Percentiles rank a stretch among this genome's conserved stretches.
phyloP scores from a whole-genome alignment of 352 stramenopile genomes.

The Pilasporangium apinafurcum region DNA sequence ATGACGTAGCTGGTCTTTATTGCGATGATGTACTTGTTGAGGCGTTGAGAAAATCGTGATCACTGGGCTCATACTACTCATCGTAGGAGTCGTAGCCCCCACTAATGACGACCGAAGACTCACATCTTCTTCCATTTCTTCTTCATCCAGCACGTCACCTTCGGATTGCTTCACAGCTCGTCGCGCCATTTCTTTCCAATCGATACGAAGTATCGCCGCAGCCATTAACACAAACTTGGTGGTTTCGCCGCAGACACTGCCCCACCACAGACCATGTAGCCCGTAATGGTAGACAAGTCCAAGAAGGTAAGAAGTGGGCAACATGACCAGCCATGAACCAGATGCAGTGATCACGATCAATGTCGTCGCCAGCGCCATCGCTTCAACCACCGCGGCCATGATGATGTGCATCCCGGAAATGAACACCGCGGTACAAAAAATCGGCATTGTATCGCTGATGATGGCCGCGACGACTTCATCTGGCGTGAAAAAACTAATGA shows the following conservation, averaged over 20 bases:
- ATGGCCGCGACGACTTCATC: constrained; percentile 37
- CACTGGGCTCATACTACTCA: constrained; percentile 47
- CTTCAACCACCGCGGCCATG: constrained; percentile 67
- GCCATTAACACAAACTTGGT: constrained; percentile 71
- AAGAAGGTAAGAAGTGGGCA: constrained; percentile 52
- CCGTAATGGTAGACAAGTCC: constrained; percentile 43
- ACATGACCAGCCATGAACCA: constrained; percentile 67
- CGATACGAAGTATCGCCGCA: constrained; percentile 42
- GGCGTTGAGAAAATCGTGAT: constrained; percentile 54
- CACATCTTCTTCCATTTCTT: constrained; percentile 64
- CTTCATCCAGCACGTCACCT: constrained; percentile 31
- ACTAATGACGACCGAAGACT: constrained; percentile 49
- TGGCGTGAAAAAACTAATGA: constrained; percentile 64
- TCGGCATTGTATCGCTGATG: constrained; percentile 49
- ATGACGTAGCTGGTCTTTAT: constrained; percentile 3
- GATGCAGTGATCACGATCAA: constrained; percentile 63
- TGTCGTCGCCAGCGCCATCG: constrained; percentile 69
- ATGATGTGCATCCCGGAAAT: constrained; percentile 76
- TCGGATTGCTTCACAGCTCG: constrained; percentile 63
- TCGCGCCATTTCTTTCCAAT: constrained; percentile 65
- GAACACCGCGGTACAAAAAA: constrained; percentile 71
- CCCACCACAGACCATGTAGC: constrained; percentile 68
- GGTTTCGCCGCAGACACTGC: constrained; percentile 58
- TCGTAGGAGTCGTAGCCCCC: constrained; percentile 49
- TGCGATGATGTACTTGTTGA: constrained; percentile 33